Conservation (phyloP, 257 asterid species). For the Salvia hispanica region DNA sequence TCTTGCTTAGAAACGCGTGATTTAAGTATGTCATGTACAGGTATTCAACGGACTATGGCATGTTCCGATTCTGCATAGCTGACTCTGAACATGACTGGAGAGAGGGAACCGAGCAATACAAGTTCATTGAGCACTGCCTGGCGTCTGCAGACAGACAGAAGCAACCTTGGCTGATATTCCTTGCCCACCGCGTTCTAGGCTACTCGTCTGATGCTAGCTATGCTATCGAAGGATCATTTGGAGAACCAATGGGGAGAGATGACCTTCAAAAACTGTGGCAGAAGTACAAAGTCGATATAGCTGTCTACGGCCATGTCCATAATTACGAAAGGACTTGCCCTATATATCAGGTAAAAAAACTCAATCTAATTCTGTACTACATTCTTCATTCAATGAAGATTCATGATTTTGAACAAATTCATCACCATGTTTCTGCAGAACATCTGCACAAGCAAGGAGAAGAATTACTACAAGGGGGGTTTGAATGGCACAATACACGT, state of each 20-base stretch:
- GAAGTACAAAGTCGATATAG: conserved; percentile 81
- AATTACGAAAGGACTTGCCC: conserved; percentile 83
- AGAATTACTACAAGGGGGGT: conserved; percentile 57
- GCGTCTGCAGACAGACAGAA: conserved; percentile 75
- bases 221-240: conserved; percentile 65
- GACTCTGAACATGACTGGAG: conserved; percentile 93
- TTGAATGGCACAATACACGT: conserved; percentile 91
- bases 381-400: background rate
- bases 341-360: conserved; percentile 60
- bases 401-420: background rate
- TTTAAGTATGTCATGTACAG: conserved; percentile 32
- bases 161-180: conserved; percentile 85
- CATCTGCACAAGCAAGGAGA: conserved; percentile 67
- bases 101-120: conserved; percentile 77
- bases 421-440: conserved; percentile 46
- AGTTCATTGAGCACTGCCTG: conserved; percentile 74
- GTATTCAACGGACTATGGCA: conserved; percentile 85
- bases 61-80: conserved; percentile 88
- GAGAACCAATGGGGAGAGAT: conserved; percentile 86
- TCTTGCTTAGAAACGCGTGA: background rate
- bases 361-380: background rate
- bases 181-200: conserved; percentile 83
- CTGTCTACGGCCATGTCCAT: conserved; percentile 75
- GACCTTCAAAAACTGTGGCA: conserved; percentile 90
- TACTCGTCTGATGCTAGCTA: conserved; percentile 64